These are phyloP conservation scores for Vigna angularis DNA, from an alignment of 306 rosid species.

Conservation along the genomic window DNA sequence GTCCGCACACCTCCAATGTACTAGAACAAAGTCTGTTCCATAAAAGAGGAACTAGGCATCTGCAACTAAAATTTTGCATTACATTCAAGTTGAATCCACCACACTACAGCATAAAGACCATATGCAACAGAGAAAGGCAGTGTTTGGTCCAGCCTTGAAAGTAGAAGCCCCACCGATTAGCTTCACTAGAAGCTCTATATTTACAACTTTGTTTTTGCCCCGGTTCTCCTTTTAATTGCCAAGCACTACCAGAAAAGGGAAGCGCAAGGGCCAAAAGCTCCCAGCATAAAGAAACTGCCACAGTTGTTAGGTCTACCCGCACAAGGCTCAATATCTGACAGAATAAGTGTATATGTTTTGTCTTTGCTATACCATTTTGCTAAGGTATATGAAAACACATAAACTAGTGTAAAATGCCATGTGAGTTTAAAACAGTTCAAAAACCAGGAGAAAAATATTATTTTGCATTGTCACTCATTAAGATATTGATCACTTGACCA, in stretches of 20 bases:
- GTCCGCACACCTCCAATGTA: conserved; percentile 3
- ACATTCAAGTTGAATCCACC: neutral
- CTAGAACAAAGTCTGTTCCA: neutral
- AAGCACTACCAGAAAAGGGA: neutral
- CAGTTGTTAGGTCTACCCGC: neutral
- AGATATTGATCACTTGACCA: no score
- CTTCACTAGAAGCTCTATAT: neutral
- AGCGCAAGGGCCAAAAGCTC: neutral
- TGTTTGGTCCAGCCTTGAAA: neutral
- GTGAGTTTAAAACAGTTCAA: no score
- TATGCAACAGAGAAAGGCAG: neutral
- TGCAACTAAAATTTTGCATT: conserved; percentile 11
- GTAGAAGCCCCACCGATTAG: neutral
- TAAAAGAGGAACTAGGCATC: neutral
- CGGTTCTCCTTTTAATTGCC: neutral
- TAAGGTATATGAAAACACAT: no score
- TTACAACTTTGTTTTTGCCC: neutral
- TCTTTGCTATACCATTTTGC: no score
- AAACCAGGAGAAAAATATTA: no score
- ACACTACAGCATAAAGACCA: neutral
- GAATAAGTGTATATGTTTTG: no score
- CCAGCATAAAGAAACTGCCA: neutral
- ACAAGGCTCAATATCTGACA: neutral
- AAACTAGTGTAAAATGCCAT: no score
- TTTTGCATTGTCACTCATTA: no score